These are phyloP conservation scores for Globisporangium splendens DNA, from an alignment of 352 stramenopile genomes.

Conservation along the genomic window DNA sequence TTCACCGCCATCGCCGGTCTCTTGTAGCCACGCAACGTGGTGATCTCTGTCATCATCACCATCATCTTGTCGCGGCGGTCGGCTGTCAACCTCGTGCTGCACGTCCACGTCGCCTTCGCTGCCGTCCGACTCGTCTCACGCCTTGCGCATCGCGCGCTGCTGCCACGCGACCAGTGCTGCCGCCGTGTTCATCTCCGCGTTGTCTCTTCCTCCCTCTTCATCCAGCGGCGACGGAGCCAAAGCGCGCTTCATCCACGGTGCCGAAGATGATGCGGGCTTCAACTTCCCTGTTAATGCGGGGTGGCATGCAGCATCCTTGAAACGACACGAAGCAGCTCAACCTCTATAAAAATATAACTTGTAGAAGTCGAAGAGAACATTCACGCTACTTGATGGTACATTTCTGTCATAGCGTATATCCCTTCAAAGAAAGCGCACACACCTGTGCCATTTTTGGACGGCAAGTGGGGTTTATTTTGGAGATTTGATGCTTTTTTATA, in stretches of 20 bases:
- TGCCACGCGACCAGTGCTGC: background rate
- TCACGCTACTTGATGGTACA: too few species aligned
- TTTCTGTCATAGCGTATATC: too few species aligned
- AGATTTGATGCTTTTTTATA: conserved; percentile 1
- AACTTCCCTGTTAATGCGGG: background rate
- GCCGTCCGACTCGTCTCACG: background rate
- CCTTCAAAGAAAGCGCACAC: too few species aligned
- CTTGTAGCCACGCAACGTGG: background rate
- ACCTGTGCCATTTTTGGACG: background rate
- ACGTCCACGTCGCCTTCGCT: background rate
- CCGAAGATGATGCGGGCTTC: too few species aligned
- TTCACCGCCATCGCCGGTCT: background rate
- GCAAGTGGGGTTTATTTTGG: conserved; percentile 5
- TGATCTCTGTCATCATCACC: conserved; percentile 7
- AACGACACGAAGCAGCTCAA: too few species aligned
- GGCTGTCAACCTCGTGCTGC: background rate
- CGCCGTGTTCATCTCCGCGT: background rate
- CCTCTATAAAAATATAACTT: too few species aligned
- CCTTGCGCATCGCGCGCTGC: background rate
- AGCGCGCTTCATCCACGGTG: background rate
- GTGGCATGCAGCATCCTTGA: too few species aligned
- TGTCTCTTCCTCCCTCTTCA: background rate
- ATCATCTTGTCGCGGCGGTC: background rate
- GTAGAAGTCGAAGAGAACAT: too few species aligned
- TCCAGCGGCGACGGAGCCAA: background rate